Evolutionary conservation across 768 basidiomycete species (phyloP).

Genomic region (Kwoniella dendrophila): DNA sequence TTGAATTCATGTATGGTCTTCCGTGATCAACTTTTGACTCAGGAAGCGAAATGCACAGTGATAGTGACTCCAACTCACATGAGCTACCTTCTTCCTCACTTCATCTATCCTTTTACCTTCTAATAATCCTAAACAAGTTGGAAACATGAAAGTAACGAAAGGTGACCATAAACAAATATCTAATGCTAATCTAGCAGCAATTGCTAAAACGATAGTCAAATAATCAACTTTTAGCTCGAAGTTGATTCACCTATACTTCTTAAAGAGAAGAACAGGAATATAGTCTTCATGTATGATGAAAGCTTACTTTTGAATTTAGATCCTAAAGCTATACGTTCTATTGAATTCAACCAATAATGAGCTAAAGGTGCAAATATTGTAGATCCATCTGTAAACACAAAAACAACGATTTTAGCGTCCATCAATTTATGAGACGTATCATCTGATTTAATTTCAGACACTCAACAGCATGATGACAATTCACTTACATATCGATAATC

Average conservation of each 20-base stretch:
- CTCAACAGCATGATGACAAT: too few relatives aligned
- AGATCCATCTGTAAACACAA: conserved; percentile 33
- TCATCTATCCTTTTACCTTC: conserved; percentile 45
- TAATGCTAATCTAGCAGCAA: conserved; percentile 32
- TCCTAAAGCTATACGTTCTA: conserved; percentile 38
- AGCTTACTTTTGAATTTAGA: conserved; percentile 36
- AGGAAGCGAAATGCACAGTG: neutral
- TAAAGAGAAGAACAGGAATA: too few relatives aligned
- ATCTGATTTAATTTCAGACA: too few relatives aligned
- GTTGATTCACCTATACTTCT: too few relatives aligned
- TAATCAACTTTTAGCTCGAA: neutral
- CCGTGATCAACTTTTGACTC: neutral
- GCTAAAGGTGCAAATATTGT: conserved; percentile 53
- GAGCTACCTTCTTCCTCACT: conserved; percentile 44
- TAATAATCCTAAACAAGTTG: conserved; percentile 42
- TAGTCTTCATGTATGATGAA: too few relatives aligned
- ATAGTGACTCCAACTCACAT: conserved; percentile 31
- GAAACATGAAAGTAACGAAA: conserved; percentile 46
- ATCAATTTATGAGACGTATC: too few relatives aligned
- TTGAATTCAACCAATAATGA: conserved; percentile 43
- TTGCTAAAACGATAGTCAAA: conserved; percentile 20
- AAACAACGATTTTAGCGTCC: conserved; percentile 2
- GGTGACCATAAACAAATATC: conserved; percentile 50
- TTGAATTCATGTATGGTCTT: too few relatives aligned
- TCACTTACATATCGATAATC: conserved; percentile 45